phyloP scores from a whole-genome alignment of 2,329 filamentous ascomycete species.

The Penicillium sp. region DNA sequence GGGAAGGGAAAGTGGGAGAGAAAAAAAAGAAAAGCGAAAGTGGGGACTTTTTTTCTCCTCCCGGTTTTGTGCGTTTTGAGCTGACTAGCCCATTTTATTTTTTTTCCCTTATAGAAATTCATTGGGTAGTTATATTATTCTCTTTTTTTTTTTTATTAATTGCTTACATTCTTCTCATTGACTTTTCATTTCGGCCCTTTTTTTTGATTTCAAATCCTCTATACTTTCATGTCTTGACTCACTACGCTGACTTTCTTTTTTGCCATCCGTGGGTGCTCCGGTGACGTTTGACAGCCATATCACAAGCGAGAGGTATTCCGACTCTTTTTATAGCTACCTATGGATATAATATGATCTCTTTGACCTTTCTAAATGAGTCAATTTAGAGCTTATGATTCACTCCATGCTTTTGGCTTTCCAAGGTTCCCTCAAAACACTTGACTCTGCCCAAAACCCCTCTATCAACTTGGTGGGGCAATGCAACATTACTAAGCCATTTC shows the following conservation, averaged over 20 bases:
- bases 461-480: constrained; percentile 2
- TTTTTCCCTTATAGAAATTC: not conserved
- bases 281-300: constrained; percentile 2
- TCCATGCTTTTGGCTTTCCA: not conserved
- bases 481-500: not conserved
- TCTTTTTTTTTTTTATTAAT: not conserved
- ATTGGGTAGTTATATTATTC: too few species aligned
- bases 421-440: not conserved
- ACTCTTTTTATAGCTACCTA: not conserved
- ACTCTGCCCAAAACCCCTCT: constrained; percentile 2
- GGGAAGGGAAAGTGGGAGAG: constrained; percentile 31
- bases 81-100: constrained; percentile 4
- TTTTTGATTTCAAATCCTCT: constrained; percentile 9
- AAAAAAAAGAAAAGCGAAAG: constrained; percentile 30
- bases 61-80: constrained; percentile 25
- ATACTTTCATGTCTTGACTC: not conserved
- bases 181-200: not conserved
- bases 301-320: not conserved
- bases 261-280: constrained; percentile 6
- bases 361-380: not conserved
- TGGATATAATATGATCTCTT: not conserved
- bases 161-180: not conserved
- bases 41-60: constrained; percentile 25
- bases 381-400: not conserved
- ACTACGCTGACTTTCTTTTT: not conserved